These are phyloP conservation scores for Plasmodium gaboni DNA, from an alignment of 169 alveolate species.

Conservation along the genomic window DNA sequence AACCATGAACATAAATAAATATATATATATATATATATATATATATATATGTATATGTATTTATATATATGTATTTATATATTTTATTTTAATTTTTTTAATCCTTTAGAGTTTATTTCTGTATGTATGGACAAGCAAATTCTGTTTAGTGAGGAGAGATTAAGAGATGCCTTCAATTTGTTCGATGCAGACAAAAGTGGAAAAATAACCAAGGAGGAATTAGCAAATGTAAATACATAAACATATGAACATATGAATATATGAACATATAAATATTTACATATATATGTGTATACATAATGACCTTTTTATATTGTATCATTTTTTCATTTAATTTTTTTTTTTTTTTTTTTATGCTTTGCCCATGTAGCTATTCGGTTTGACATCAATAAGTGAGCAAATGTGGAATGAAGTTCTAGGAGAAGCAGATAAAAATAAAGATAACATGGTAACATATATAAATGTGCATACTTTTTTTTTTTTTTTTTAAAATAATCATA, in stretches of 20 bases:
- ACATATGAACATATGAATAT: neutral
- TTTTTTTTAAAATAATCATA: neutral
- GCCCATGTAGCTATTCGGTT: constrained; percentile 79
- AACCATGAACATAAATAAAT: neutral
- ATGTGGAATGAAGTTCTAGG: constrained; percentile 81
- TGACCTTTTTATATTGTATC: neutral
- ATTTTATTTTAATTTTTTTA: neutral
- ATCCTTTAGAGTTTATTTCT: constrained; percentile 87
- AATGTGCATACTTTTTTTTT: neutral
- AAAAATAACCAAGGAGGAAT: constrained; percentile 83
- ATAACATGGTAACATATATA: constrained; percentile 79
- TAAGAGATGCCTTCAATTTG: constrained; percentile 85
- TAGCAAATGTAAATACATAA: constrained; percentile 71
- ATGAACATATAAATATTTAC: neutral
- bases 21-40: neutral
- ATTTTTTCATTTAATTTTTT: neutral
- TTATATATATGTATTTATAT: neutral
- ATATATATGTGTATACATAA: neutral
- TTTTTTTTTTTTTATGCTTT: neutral
- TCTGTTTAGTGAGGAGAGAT: constrained; percentile 85
- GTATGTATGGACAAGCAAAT: constrained; percentile 88
- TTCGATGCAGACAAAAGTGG: constrained; percentile 89
- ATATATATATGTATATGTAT: neutral
- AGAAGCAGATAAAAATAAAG: constrained; percentile 83
- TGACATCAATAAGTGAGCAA: constrained; percentile 78